A percentile compares a stretch with the other conserved stretches of the same genome.
phyloP scores from a whole-genome alignment of 163 green algal genomes.

The Chlorella variabilis region DNA sequence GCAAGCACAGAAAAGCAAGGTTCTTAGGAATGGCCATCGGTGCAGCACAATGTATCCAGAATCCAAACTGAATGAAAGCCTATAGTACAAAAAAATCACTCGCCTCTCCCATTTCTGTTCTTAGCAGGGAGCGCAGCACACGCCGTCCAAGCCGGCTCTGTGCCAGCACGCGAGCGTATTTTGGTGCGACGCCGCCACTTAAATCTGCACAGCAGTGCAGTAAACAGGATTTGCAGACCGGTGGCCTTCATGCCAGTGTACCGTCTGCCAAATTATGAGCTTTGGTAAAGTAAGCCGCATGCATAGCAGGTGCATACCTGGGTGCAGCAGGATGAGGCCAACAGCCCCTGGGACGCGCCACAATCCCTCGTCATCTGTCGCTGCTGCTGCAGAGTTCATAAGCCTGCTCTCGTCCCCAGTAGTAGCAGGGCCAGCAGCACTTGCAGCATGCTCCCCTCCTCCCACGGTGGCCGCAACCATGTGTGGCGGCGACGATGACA shows the following conservation, averaged over 20 bases:
- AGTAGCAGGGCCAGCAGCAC: no score
- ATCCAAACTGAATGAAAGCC: no score
- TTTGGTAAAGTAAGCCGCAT: no score
- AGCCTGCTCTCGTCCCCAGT: no score
- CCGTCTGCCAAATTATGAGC: no score
- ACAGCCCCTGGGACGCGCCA: conserved; percentile 40
- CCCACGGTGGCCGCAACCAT: no score
- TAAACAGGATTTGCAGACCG: no score
- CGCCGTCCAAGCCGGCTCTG: conserved; percentile 64
- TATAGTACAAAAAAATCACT: no score
- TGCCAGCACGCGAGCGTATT: conserved; percentile 70
- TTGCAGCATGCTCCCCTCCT: not conserved
- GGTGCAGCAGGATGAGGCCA: conserved; percentile 74
- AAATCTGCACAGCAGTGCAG: conserved; percentile 2
- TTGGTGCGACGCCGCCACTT: conserved; percentile 40
- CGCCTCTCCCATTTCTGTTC: conserved; percentile 80
- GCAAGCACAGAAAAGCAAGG: not conserved
- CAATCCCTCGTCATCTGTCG: not conserved
- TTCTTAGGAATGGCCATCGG: not conserved
- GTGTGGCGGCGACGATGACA: no score
- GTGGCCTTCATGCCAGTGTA: no score
- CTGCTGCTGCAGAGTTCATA: not conserved
- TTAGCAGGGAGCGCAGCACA: conserved; percentile 77
- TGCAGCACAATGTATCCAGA: no score
- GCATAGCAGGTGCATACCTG: conserved; percentile 47